Evolutionary conservation across 495 filamentous ascomycete genomes (phyloP).

Genomic region (Penicillium pancosmium): DNA sequence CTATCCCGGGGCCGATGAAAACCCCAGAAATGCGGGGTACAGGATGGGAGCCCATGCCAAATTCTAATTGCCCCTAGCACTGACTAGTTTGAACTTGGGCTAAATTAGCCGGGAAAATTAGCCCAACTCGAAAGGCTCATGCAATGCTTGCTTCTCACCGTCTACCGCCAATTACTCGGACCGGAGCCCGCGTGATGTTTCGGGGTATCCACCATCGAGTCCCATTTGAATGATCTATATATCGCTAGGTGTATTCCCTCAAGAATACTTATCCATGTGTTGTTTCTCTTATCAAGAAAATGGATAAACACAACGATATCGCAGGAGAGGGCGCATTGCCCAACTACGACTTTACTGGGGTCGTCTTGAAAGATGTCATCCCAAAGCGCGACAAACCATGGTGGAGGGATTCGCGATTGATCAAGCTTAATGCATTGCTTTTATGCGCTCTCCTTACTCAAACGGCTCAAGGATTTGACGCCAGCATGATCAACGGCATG

Average conservation of each 20-base stretch:
- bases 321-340: background rate
- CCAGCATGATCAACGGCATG: conserved; percentile 24
- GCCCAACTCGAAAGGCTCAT: background rate
- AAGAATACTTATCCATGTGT: background rate
- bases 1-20: background rate
- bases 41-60: no score
- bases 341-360: conserved; percentile 24
- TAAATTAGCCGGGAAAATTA: background rate
- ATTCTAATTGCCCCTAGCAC: background rate
- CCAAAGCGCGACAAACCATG: conserved; percentile 13
- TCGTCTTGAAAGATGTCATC: conserved; percentile 18
- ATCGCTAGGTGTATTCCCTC: background rate
- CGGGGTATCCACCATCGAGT: background rate
- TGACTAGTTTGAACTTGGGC: background rate
- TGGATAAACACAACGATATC: background rate
- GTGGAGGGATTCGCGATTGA: conserved; percentile 10
- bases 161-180: background rate
- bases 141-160: background rate
- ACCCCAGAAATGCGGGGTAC: conserved; percentile 2
- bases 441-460: conserved; percentile 18
- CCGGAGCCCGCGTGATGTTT: background rate
- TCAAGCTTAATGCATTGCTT: conserved; percentile 17
- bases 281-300: background rate
- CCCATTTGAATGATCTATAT: background rate
- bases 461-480: conserved; percentile 11